Evolutionary conservation across 139 green algal genomes (phyloP).

Genomic region (Chlorella sorokiniana): DNA sequence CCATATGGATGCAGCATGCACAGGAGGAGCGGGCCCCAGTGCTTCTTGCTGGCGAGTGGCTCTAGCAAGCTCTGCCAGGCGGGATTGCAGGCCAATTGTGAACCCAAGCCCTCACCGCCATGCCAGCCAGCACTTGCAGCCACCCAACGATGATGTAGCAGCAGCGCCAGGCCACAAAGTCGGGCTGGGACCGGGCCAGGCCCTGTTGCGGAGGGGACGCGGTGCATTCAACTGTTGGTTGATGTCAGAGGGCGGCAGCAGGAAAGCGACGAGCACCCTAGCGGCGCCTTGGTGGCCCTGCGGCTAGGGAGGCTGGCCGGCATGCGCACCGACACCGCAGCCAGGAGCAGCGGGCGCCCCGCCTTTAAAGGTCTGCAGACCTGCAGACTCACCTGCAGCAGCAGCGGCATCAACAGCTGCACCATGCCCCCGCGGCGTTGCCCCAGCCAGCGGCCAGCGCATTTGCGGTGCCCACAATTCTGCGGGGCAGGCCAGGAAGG

Average conservation of each 20-base stretch:
- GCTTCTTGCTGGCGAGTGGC: too few species aligned
- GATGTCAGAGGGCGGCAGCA: too few species aligned
- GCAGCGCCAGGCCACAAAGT: conserved; percentile 83
- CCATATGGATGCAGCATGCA: too few species aligned
- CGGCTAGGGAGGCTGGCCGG: too few species aligned
- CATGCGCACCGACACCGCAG: too few species aligned
- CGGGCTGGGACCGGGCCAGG: conserved; percentile 39
- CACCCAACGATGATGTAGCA: conserved; percentile 86
- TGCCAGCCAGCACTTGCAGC: neutral
- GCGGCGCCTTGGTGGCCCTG: too few species aligned
- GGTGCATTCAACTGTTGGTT: conserved; percentile 93
- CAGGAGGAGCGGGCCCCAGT: too few species aligned
- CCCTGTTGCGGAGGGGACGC: conserved; percentile 64
- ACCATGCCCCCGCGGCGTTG: conserved; percentile 15
- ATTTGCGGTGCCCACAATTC: conserved; percentile 91
- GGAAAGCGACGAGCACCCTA: too few species aligned
- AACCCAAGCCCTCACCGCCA: neutral
- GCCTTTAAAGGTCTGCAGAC: conserved; percentile 64
- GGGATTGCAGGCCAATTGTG: too few species aligned
- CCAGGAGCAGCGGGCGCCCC: too few species aligned
- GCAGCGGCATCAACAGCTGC: conserved; percentile 50
- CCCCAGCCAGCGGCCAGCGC: conserved; percentile 74
- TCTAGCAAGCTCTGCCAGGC: too few species aligned
- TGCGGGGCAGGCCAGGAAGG: neutral
- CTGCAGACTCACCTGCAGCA: conserved; percentile 87